Base-by-base conservation (phyloP, 2,329 filamentous ascomycete species). In the Periglandula ipomoeae region DNA sequence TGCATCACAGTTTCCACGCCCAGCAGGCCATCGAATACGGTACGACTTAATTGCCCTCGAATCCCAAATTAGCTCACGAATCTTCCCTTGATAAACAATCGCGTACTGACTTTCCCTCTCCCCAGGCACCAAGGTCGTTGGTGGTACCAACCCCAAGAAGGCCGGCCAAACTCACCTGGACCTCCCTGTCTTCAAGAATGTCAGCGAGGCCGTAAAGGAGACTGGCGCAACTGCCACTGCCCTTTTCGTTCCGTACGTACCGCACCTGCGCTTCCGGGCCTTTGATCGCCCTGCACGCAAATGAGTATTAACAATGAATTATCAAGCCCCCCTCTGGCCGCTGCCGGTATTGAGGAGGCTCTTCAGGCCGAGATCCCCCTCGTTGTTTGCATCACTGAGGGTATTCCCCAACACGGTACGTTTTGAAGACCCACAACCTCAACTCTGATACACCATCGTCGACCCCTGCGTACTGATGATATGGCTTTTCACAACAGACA, bases 61-160 rank as follows among this genome's bases (percentile, higher is more conserved):
- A 17, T 22, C 30, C 10, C 15, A 19, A 7, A 50, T 24, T 13
- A 2, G 11, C 9, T 17, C 30, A 20, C 34, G 23, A 17, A 7
- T 23, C 1, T 15, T 15, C 43, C 4, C 6, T 17, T 17, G 26
- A 20, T 6, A 9, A 17, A 27, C 15, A 19, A 26, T 32, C 9
- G 6, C 2, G 1, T 9, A 51, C 63, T 65, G 50, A 65, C 53
- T 51, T 48, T 30, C 44, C 24, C 19, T 47, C 8, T 5, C 5
- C 54, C 30, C 51, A 94, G 89, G 91, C 69, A 98, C 93, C 62
- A 91, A 95, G 69, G 89, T 98, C 58, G 89, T 98, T 58, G 93
- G 93, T 70, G 93, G 93, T 66, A 97, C 91, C 65, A 97, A 97
- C 77, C 93, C 93, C 67, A 97, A 95, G 81, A 98, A 98, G 78